Evolutionary conservation across 805 yeast genomes (phyloP), one percentile per base, ranked within the genome.

Genomic region (Yarrowia deformans): DNA sequence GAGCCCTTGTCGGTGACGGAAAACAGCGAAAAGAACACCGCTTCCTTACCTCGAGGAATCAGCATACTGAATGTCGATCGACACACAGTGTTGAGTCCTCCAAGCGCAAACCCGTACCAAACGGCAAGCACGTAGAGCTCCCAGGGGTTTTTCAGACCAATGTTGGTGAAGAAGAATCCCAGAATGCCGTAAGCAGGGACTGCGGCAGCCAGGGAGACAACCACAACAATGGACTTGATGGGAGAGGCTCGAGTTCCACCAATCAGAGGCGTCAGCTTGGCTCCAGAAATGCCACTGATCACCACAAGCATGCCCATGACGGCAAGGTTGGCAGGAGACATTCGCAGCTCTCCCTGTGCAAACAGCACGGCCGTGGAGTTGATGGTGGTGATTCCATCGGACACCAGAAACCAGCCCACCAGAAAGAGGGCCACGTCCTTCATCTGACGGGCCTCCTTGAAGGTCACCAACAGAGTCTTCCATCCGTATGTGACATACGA

Each of bases 1-100:
- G 91, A 87, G 2, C 95, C 94, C 74, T 90, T 90, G 77, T 90
- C 95, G 0, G 96, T 90, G 48, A 90, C 87, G 49, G 90, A 85
- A 77, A 87, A 90, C 52, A 90, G 79, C 14, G 94, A 88, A 78
- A 90, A 90, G 75, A 90, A 90, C 8, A 89, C 86, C 3, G 89
- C 86, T 74, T 90, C 96, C 73, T 85, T 87, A 7, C 95, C 95
- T 56, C 80, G 82, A 19, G 96, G 96, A 54, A 90, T 88, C 67
- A 90, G 82, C 74, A 88, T 76, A 40, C 90, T 84, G 76, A 86
- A 90, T 4, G 89, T 79, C 1, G 93, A 87, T 60, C 95, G 81
- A 35, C 92, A 85, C 0, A 88, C 81, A 0, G 94, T 88, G 9
- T 90, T 84, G 32, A 90, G 77, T 0, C 93, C 93, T 37, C 96